These are phyloP conservation scores for Violaceomyces palustris DNA, from an alignment of 1,284 basidiomycete species.

Conservation along the genomic window DNA sequence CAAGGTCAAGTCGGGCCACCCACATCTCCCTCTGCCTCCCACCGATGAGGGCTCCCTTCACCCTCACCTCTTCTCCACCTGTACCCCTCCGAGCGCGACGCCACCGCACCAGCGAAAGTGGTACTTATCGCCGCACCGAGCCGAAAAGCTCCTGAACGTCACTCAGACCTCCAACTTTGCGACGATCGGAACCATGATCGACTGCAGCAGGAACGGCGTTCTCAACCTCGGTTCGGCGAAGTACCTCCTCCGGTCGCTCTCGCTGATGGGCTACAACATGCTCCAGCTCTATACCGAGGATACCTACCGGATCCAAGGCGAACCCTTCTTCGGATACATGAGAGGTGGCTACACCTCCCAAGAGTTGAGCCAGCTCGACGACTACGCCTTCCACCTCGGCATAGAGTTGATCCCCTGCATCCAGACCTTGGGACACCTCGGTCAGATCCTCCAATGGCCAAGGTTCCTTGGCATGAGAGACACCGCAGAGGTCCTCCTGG, in stretches of 20 bases:
- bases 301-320: slow-evolving; percentile 51
- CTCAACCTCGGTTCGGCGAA: slow-evolving; percentile 44
- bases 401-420: slow-evolving; percentile 48
- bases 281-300: slow-evolving; percentile 50
- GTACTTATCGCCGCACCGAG: slow-evolving; percentile 6
- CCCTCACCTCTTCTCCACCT: slow-evolving; percentile 10
- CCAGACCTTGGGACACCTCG: slow-evolving; percentile 54
- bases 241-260: slow-evolving; percentile 44
- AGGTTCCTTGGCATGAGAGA: slow-evolving; percentile 50
- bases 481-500: slow-evolving; percentile 52
- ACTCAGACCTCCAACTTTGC: slow-evolving; percentile 22
- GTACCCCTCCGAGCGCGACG: too few relatives aligned
- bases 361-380: slow-evolving; percentile 52
- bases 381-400: slow-evolving; percentile 42
- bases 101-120: not conserved
- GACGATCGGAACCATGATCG: slow-evolving; percentile 53
- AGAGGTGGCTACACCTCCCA: slow-evolving; percentile 38
- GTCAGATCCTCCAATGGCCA: slow-evolving; percentile 55
- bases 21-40: too few relatives aligned
- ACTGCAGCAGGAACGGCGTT: slow-evolving; percentile 54
- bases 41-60: too few relatives aligned
- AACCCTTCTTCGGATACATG: slow-evolving; percentile 54
- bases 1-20: too few relatives aligned
- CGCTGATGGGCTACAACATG: slow-evolving; percentile 52
- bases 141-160: slow-evolving; percentile 13